These are phyloP conservation scores for Mucor racemosus DNA, from an alignment of 371 early-diverging fungal genomes.

Conservation along the genomic window DNA sequence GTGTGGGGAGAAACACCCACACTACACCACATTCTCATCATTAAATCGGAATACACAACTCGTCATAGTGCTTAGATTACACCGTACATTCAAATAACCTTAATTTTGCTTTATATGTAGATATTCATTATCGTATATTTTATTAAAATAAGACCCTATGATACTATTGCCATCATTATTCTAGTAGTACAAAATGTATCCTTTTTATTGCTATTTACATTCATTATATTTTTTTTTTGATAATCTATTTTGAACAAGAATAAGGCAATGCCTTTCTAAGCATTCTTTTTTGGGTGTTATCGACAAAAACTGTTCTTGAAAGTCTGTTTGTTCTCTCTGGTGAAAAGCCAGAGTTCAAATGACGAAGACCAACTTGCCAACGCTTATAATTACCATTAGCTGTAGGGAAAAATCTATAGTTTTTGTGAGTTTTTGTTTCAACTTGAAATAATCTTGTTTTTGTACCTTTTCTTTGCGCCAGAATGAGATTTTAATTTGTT, in stretches of 20 bases:
- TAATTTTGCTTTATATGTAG: no score
- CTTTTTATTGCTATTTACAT: not conserved
- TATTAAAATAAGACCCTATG: no score
- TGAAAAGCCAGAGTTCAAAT: slow-evolving; percentile 51
- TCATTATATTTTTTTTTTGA: not conserved
- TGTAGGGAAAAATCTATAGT: slow-evolving; percentile 48
- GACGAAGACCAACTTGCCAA: slow-evolving; percentile 57
- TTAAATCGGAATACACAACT: no score
- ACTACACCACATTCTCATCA: no score
- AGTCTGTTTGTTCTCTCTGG: slow-evolving; percentile 53
- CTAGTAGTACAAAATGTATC: no score
- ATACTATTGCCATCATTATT: no score
- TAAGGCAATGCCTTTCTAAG: slow-evolving; percentile 54
- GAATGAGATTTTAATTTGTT: slow-evolving; percentile 56
- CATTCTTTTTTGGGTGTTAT: slow-evolving; percentile 54
- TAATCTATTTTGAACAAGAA: slow-evolving; percentile 26
- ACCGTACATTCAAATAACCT: no score
- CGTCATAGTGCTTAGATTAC: no score
- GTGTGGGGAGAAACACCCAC: no score
- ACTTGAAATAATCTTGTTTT: not conserved
- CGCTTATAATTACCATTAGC: slow-evolving; percentile 53
- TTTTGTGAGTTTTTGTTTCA: not conserved
- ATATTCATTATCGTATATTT: no score
- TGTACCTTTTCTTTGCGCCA: slow-evolving; percentile 55
- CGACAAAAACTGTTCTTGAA: slow-evolving; percentile 36